Evolutionary conservation across 2,329 filamentous ascomycete species (phyloP).

Genomic region (Colletotrichum orchidophilum): DNA sequence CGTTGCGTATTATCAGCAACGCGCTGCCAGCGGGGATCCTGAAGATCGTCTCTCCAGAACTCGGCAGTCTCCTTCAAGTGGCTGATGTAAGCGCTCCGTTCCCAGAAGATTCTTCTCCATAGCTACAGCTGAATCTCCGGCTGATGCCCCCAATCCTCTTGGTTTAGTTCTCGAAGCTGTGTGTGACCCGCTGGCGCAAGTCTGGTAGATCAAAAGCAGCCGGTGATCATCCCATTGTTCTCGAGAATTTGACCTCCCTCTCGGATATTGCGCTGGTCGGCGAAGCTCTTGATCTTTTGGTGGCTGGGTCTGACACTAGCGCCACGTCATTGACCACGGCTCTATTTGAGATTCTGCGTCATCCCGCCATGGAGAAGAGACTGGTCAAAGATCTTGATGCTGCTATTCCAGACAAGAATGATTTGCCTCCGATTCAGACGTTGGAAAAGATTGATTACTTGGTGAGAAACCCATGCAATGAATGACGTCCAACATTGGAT

Average conservation of each 20-base stretch:
- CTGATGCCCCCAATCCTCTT: too few relatives aligned
- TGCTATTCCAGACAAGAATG: neutral
- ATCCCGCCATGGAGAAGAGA: neutral
- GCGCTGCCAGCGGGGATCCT: too few relatives aligned
- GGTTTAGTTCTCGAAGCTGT: too few relatives aligned
- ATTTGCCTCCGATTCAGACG: neutral
- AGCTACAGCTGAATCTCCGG: too few relatives aligned
- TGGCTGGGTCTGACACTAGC: constrained; percentile 3
- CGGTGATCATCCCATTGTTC: neutral
- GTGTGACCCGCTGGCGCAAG: too few relatives aligned
- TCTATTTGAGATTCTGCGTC: neutral
- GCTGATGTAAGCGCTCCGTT: too few relatives aligned
- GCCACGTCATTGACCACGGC: neutral
- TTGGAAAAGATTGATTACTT: constrained; percentile 6
- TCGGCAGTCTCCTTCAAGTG: too few relatives aligned
- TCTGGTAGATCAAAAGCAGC: too few relatives aligned
- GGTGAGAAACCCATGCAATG: neutral
- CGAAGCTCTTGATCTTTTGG: constrained; percentile 1
- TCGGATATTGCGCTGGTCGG: neutral
- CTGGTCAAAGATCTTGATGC: neutral
- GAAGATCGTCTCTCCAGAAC: too few relatives aligned
- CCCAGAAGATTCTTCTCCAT: too few relatives aligned
- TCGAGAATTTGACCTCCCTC: neutral
- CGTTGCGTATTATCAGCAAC: too few relatives aligned
- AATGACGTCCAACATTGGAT: too few relatives aligned